A percentile compares a stretch with the other conserved stretches of the same genome.
These are phyloP conservation scores for Nakazawaea wickerhamii DNA, from an alignment of 805 yeast genomes.

Conservation along the genomic window DNA sequence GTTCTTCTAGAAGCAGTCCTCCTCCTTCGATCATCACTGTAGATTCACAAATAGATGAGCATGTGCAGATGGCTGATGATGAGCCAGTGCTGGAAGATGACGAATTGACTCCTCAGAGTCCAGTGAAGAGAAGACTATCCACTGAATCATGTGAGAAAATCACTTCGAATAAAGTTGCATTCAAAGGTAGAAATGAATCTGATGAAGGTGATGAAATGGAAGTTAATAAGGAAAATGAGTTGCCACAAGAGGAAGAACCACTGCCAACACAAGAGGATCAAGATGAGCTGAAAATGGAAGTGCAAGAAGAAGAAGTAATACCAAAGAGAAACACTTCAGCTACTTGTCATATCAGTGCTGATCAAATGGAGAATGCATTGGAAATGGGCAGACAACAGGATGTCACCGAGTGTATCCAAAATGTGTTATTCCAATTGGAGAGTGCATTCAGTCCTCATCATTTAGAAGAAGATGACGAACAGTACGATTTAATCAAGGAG, in stretches of 20 bases:
- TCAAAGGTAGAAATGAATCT: conserved; percentile 1
- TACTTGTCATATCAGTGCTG: conserved; percentile 35
- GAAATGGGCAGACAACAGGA: conserved; percentile 93
- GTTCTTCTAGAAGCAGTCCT: conserved; percentile 1
- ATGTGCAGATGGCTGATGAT: not conserved
- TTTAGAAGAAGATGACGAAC: conserved; percentile 73
- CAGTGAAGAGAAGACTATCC: conserved; percentile 12
- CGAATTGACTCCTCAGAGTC: not conserved
- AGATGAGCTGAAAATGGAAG: not conserved
- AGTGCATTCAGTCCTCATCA: conserved; percentile 70
- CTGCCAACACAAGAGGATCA: not conserved
- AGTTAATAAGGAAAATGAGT: not conserved
- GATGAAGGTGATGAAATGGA: conserved; percentile 5
- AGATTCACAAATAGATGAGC: not conserved
- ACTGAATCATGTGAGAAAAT: conserved; percentile 9
- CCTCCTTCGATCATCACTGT: not conserved
- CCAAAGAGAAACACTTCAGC: conserved; percentile 12
- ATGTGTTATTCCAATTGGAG: conserved; percentile 86
- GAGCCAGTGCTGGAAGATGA: conserved; percentile 1
- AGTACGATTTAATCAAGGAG: conserved; percentile 70
- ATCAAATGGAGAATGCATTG: conserved; percentile 67
- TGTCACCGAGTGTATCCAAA: conserved; percentile 95
- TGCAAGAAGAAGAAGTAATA: conserved; percentile 7
- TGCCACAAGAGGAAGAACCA: not conserved
- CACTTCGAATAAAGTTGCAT: not conserved